phyloP scores from a whole-genome alignment of 1,284 basidiomycete species.

The Leccinum proximum region DNA sequence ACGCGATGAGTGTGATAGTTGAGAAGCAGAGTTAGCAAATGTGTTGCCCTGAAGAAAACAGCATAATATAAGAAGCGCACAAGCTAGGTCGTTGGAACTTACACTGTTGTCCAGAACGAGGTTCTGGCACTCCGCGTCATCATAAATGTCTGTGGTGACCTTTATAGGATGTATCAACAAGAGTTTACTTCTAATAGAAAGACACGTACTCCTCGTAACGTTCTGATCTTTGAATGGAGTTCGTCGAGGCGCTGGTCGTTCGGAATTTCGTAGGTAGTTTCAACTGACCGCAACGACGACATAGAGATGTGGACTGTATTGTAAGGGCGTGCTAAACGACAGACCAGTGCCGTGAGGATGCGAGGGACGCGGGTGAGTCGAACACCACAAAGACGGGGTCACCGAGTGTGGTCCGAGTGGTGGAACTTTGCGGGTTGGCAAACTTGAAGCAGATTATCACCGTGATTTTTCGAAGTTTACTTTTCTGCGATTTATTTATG shows the following conservation, averaged over 20 bases:
- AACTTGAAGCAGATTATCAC: slow-evolving; percentile 55
- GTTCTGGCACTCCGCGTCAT: slow-evolving; percentile 81
- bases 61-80: neutral
- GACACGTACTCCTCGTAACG: slow-evolving; percentile 62
- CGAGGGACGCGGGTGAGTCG: slow-evolving; percentile 60
- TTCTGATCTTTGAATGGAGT: slow-evolving; percentile 76
- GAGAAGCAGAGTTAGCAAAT: slow-evolving; percentile 61
- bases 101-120: slow-evolving; percentile 72
- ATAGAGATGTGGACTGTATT: slow-evolving; percentile 14
- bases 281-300: slow-evolving; percentile 38
- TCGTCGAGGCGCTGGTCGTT: slow-evolving; percentile 82
- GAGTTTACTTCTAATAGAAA: slow-evolving; percentile 2
- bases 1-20: slow-evolving; percentile 60
- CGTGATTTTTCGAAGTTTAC: slow-evolving; percentile 29
- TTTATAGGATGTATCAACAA: slow-evolving; percentile 27
- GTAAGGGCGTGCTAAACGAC: neutral
- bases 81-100: slow-evolving; percentile 25
- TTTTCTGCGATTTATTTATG: slow-evolving; percentile 27
- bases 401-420: slow-evolving; percentile 10
- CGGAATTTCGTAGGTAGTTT: slow-evolving; percentile 76
- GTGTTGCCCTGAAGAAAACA: slow-evolving; percentile 47
- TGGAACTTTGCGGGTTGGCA: slow-evolving; percentile 15
- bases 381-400: slow-evolving; percentile 49
- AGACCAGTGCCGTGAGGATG: slow-evolving; percentile 42
- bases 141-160: slow-evolving; percentile 82